Base-by-base conservation (phyloP, 2,329 filamentous ascomycete genomes). In the Fusarium sambucinum region DNA sequence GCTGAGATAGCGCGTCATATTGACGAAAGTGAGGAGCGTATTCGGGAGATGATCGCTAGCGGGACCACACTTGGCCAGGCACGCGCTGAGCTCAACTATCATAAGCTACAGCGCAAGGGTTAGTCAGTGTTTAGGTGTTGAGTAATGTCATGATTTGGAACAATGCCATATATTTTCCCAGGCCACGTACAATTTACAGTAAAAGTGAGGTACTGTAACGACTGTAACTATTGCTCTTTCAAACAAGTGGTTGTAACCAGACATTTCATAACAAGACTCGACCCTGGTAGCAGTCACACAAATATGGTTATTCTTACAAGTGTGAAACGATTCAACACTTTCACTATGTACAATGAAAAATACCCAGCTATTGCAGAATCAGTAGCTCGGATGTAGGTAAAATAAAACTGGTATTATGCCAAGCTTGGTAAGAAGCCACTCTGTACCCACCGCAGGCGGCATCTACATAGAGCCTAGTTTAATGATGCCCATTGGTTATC, bases 81-180 rank as follows among this genome's bases (percentile, higher is more conserved):
- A 16, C 13, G 54, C 13, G 29, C 50, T 19, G 17, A 57, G 29
- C 29, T 57, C 7, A 33, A 27, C 13, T 57, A 57, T 23, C 54
- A 57, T 25, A 52, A 38, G 3, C 6, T 57, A 10, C 54, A 56
- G 29, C 19, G 50, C 6, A 53, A 44, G 29, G 27, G 13, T 13
- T 52, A 52, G 27, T 3, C 19, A 1, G 6, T 14, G 7, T 2
- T 16, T 9, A 21, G 37, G 13, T 8, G 12, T 14, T 7, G n/a
- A 38, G 14, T 11, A 38, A 21, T 5, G 11, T 19, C 35, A 19
- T 17, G 10, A 6, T 5, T 33, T 33, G 7, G 14, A 16, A 33
- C 17, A n/a, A 19, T 2, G 17, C 10, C 17, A 35, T 35, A 3
- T 8, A 11, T n/a, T n/a, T 35, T 7, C 16, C 10, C 3, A 3